These are phyloP conservation scores for Aspergillus hiratsukae DNA, from an alignment of 2,329 filamentous ascomycete genomes.

Conservation along the genomic window DNA sequence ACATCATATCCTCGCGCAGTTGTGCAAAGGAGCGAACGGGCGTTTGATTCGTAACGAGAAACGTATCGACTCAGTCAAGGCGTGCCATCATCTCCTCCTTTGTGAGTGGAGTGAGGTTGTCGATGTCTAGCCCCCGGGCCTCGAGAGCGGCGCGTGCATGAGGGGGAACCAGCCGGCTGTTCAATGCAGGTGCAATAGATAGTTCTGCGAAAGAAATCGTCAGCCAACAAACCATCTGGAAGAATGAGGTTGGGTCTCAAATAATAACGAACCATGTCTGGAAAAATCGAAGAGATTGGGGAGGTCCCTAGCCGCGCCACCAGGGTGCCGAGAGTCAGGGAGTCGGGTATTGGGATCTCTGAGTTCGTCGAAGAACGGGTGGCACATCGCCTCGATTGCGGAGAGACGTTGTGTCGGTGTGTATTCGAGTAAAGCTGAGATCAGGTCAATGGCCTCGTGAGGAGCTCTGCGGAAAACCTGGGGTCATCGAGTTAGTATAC, in stretches of 20 bases:
- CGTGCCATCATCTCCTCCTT: conserved; percentile 98
- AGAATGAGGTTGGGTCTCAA: background rate
- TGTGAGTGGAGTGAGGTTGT: conserved; percentile 84
- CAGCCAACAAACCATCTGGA: conserved; percentile 3
- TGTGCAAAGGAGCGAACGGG: conserved; percentile 31
- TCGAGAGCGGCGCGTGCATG: conserved; percentile 73
- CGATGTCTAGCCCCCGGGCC: conserved; percentile 79
- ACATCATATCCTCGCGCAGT: conserved; percentile 27
- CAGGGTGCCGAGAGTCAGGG: conserved; percentile 88
- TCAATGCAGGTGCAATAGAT: conserved; percentile 87
- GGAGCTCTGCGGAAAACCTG: conserved; percentile 95
- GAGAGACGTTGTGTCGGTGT: conserved; percentile 93
- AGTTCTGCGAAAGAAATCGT: conserved; percentile 60
- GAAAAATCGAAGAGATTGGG: conserved; percentile 90
- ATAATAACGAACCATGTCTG: conserved; percentile 61
- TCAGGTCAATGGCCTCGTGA: conserved; percentile 86
- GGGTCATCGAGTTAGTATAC: conserved; percentile 16
- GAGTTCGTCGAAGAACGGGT: conserved; percentile 97
- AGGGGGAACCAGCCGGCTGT: conserved; percentile 78
- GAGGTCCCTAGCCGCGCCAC: conserved; percentile 72
- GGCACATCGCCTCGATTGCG: conserved; percentile 93
- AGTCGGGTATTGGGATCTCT: conserved; percentile 86
- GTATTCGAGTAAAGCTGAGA: conserved; percentile 90
- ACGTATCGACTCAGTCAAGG: conserved; percentile 68
- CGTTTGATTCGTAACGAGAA: conserved; percentile 34